Evolutionary conservation across 2,329 filamentous ascomycete species (phyloP).

Genomic region (Neurospora sp.): DNA sequence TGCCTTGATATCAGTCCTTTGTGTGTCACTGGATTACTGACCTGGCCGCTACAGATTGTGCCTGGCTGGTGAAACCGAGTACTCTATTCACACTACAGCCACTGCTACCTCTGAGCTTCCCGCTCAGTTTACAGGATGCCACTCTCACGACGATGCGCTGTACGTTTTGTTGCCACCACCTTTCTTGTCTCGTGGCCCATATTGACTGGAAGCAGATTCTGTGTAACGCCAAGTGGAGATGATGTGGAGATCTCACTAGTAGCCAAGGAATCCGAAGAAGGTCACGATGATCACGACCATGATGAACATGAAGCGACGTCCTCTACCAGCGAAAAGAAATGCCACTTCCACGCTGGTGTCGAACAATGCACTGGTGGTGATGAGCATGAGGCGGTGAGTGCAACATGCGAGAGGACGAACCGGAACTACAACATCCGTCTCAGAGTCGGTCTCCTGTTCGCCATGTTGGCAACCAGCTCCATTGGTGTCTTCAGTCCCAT

Average conservation of each 20-base stretch:
- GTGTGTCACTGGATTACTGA: not conserved
- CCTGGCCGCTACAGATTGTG: constrained; percentile 28
- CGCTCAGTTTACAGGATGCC: constrained; percentile 54
- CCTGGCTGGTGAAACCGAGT: constrained; percentile 33
- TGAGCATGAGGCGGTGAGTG: constrained; percentile 28
- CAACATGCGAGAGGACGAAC: constrained; percentile 34
- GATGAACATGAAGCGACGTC: not conserved
- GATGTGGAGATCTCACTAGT: constrained; percentile 10
- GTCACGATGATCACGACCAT: constrained; percentile 4
- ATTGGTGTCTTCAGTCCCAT: constrained; percentile 61
- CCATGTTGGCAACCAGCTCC: constrained; percentile 56
- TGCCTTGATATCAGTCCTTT: constrained; percentile 2
- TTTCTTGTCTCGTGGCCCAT: constrained; percentile 3
- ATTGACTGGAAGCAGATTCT: constrained; percentile 2
- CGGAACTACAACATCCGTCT: constrained; percentile 58
- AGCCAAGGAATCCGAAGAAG: constrained; percentile 4
- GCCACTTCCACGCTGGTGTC: constrained; percentile 67
- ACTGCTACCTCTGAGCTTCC: constrained; percentile 48
- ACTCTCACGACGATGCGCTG: constrained; percentile 48
- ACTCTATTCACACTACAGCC: constrained; percentile 32
- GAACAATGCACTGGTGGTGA: constrained; percentile 51
- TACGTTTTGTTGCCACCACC: constrained; percentile 25
- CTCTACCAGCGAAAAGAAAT: constrained; percentile 33
- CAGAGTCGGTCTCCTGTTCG: constrained; percentile 62
- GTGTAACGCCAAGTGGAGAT: constrained; percentile 6